Base-by-base conservation (phyloP, 2,329 filamentous ascomycete species). In the Drechslerella dactyloides region DNA sequence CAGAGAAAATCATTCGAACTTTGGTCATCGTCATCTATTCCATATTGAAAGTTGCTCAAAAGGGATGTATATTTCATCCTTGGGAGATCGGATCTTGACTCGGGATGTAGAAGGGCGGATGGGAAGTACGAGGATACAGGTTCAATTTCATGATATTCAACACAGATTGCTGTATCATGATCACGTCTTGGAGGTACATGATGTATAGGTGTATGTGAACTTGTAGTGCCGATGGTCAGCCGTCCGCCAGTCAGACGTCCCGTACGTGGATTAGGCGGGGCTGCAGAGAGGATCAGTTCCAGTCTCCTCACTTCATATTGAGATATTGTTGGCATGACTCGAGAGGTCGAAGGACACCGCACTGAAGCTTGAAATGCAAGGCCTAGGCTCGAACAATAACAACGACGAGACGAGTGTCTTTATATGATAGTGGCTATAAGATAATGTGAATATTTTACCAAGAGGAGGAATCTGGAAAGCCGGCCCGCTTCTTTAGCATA, bases 51-150 rank as follows among this genome's bases (percentile, higher is more conserved):
- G 11, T 50, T 10, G 46, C 46, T 50, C 46, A 50, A 50, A 8
- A 50, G 46, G 17, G 46, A 50, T 50, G 46, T 50, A 50, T 50
- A 50, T 10, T 50, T 50, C 46, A 50, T 50, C 17, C 46, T 10
- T 50, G 46, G 46, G 46, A 50, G 10, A 50, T 50, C 46, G 10
- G 17, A 21, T 11, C 46, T 50, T 15, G 42, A 46, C 21, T 19
- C 19, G 24, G 46, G 46, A 24, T 50, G 46, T 10, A 17, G 46
- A 21, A 50, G 46, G 21, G 46, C 46, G 10, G 21, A 50, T 2
- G 46, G 46, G 21, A 50, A 1, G 46, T 50, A 50, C 10, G 46
- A 50, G 17, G 10, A 10, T 1, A 50, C 17, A 10, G 46, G 46
- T 11, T 10, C 2, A 21, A 50, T 50, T 3, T 50, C 17, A 50